Conservation (phyloP, 129 eudicot species). For the Flaveria ramosissima region DNA sequence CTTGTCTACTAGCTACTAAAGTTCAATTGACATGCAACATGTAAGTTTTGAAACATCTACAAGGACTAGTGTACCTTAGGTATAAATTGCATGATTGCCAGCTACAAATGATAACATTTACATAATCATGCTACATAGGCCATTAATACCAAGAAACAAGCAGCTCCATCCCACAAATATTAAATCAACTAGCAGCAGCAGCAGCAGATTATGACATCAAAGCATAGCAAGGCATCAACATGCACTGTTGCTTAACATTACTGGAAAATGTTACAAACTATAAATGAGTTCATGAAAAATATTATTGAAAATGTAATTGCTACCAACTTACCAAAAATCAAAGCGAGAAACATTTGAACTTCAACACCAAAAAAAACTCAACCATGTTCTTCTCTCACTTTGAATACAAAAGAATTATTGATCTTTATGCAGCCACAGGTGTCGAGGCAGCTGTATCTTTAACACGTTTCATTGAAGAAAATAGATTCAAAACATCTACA, state of each 20-base stretch:
- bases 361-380: constrained; percentile 34
- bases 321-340: constrained; percentile 30
- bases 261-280: constrained; percentile 27
- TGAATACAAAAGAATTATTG: constrained; percentile 7
- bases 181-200: not conserved
- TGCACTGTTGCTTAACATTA: constrained; percentile 1
- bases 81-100: no score
- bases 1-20: no score
- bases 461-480: constrained; percentile 45
- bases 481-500: constrained; percentile 74
- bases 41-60: not conserved
- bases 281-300: constrained; percentile 9
- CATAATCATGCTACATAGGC: not conserved
- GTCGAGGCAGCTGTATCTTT: constrained; percentile 30
- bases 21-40: no score
- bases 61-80: not conserved
- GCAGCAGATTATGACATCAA: not conserved
- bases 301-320: constrained; percentile 24
- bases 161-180: not conserved
- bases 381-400: constrained; percentile 14
- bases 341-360: constrained; percentile 26
- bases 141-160: not conserved
- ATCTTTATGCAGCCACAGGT: constrained; percentile 43
- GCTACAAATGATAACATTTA: not conserved
- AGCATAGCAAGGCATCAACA: constrained; percentile 24